Percentiles rank a stretch among this genome's conserved stretches.
These are phyloP conservation scores for Fusarium penzigii DNA, from an alignment of 2,329 filamentous ascomycete genomes.

Conservation along the genomic window DNA sequence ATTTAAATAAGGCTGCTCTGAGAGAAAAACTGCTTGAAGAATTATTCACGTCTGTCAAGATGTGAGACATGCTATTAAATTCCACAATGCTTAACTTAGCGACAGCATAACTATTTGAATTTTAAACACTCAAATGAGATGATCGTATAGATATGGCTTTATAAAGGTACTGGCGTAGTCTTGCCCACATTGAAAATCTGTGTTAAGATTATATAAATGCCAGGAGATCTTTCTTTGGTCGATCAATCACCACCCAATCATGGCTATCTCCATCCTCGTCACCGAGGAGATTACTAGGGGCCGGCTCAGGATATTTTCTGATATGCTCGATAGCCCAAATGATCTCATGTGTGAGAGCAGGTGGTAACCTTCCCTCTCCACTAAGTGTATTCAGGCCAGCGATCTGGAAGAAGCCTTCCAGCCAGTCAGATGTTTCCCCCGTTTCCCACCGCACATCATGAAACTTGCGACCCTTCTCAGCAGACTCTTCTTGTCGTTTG, in stretches of 20 bases:
- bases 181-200: too few species aligned
- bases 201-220: slow-evolving; percentile 3
- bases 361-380: slow-evolving; percentile 49
- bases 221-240: slow-evolving; percentile 8
- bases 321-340: slow-evolving; percentile 51
- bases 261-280: not conserved
- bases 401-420: slow-evolving; percentile 47
- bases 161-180: too few species aligned
- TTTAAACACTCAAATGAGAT: too few species aligned
- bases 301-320: slow-evolving; percentile 47
- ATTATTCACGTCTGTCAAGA: too few species aligned
- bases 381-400: slow-evolving; percentile 50
- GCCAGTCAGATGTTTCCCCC: slow-evolving; percentile 51
- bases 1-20: too few species aligned
- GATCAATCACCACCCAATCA: slow-evolving; percentile 18
- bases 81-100: too few species aligned
- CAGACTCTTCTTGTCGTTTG: slow-evolving; percentile 34
- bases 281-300: slow-evolving; percentile 7
- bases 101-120: too few species aligned
- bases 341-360: slow-evolving; percentile 43
- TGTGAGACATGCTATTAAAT: too few species aligned
- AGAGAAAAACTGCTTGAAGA: too few species aligned
- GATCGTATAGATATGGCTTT: too few species aligned
- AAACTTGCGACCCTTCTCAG: slow-evolving; percentile 42
- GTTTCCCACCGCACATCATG: slow-evolving; percentile 55